Conservation (phyloP, 805 yeast species). For the Wickerhamomyces mucosus region DNA sequence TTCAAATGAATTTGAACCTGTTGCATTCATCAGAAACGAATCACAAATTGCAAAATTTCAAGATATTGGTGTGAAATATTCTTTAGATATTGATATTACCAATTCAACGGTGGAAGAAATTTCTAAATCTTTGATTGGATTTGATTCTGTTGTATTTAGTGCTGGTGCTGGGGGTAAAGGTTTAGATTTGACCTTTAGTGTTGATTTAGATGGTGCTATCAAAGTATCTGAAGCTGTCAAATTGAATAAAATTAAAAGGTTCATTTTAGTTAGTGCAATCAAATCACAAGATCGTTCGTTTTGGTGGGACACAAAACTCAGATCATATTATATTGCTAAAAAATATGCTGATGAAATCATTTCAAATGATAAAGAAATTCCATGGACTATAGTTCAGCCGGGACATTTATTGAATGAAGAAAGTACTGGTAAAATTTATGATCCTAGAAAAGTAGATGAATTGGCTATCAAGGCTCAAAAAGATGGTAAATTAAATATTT, state of each 20-base stretch:
- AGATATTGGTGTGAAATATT: constrained; percentile 26
- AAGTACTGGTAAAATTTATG: constrained; percentile 34
- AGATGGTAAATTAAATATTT: constrained; percentile 5
- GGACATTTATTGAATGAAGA: constrained; percentile 32
- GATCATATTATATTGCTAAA: constrained; percentile 50
- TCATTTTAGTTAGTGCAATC: constrained; percentile 46
- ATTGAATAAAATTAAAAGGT: constrained; percentile 32
- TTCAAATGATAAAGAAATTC: constrained; percentile 28
- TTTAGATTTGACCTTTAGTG: constrained; percentile 32
- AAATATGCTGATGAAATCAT: constrained; percentile 47
- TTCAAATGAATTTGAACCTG: constrained; percentile 27
- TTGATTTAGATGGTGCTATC: constrained; percentile 57
- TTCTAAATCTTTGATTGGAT: constrained; percentile 31
- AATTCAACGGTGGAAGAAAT: constrained; percentile 26
- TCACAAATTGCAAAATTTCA: constrained; percentile 35
- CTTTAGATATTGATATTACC: constrained; percentile 31
- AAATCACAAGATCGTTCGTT: constrained; percentile 41
- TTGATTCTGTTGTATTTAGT: constrained; percentile 47
- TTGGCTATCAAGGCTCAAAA: constrained; percentile 1
- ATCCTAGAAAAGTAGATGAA: constrained; percentile 18
- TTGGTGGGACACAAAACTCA: constrained; percentile 30
- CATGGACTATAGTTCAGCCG: constrained; percentile 49
- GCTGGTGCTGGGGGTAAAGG: constrained; percentile 59
- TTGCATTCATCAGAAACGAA: constrained; percentile 34
- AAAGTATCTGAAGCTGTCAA: constrained; percentile 47